Conservation (phyloP, 2,329 filamentous ascomycete genomes). For the Fusarium ramigenum region DNA sequence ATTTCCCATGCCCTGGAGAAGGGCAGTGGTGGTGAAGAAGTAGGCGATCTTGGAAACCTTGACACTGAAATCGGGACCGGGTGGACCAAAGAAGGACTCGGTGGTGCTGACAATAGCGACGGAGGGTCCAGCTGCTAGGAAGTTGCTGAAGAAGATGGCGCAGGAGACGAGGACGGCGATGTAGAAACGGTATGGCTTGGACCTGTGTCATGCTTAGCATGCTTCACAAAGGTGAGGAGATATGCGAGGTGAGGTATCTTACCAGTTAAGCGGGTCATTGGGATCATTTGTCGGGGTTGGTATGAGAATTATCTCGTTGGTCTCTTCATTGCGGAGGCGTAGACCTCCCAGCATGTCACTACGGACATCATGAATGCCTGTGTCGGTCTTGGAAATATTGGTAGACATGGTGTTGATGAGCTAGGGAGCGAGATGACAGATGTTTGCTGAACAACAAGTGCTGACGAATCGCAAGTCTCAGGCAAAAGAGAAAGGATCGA, state of each 20-base stretch:
- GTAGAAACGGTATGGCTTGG: constrained; percentile 59
- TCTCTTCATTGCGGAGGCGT: not conserved
- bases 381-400: not conserved
- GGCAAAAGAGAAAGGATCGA: too few relatives aligned
- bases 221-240: fast-evolving
- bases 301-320: constrained; percentile 18
- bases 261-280: constrained; percentile 39
- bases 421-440: not conserved
- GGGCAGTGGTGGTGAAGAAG: constrained; percentile 62
- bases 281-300: constrained; percentile 35
- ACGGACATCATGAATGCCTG: not conserved
- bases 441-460: not conserved
- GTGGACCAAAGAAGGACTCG: constrained; percentile 56
- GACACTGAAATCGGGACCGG: constrained; percentile 36
- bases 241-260: fast-evolving
- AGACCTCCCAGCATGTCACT: not conserved
- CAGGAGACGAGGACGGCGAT: constrained; percentile 59
- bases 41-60: constrained; percentile 58
- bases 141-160: constrained; percentile 66
- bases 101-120: constrained; percentile 61
- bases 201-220: constrained; percentile 41
- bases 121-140: constrained; percentile 63
- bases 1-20: constrained; percentile 51
- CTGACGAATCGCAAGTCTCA: not conserved
- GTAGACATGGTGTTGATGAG: not conserved